A percentile compares a stretch with the other conserved stretches of the same genome.
Conservation (phyloP, 2,329 filamentous ascomycete species). For the Neofusicoccum sp. region DNA sequence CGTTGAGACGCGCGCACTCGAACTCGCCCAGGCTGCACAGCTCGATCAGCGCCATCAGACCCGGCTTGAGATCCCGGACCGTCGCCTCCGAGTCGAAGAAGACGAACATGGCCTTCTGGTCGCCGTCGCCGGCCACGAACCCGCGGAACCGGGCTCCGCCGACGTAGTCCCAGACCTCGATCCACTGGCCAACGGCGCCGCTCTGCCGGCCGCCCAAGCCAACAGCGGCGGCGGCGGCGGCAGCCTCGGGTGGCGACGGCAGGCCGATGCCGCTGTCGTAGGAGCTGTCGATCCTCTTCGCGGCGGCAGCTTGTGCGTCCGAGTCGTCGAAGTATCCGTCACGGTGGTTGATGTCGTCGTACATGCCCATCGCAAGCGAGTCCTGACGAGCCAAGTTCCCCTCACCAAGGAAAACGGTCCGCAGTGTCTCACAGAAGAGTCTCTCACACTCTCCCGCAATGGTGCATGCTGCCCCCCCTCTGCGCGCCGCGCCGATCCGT, state of each 20-base stretch:
- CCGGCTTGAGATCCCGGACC: conserved; percentile 80
- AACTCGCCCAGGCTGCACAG: conserved; percentile 73
- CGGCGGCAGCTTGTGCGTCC: conserved; percentile 35
- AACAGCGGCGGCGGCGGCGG: conserved; percentile 25
- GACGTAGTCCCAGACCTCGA: conserved; percentile 84
- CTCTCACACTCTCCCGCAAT: conserved; percentile 99
- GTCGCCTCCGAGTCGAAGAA: conserved; percentile 80
- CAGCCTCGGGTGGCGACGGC: conserved; percentile 37
- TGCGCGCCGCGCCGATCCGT: conserved; percentile 44
- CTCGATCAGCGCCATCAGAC: conserved; percentile 88
- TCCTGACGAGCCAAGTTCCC: conserved; percentile 73
- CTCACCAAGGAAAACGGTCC: conserved; percentile 94
- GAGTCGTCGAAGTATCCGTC: conserved; percentile 29
- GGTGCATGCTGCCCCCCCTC: conserved; percentile 91
- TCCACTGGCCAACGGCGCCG: conserved; percentile 60
- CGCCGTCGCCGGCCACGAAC: conserved; percentile 73
- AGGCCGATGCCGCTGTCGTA: conserved; percentile 33
- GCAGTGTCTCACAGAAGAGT: conserved; percentile 98
- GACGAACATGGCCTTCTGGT: conserved; percentile 77
- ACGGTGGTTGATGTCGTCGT: conserved; percentile 35
- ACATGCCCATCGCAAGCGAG: conserved; percentile 85
- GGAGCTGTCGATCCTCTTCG: conserved; percentile 68
- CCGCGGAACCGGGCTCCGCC: conserved; percentile 83
- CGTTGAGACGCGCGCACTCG: conserved; percentile 74
- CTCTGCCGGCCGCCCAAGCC: not conserved